Conservation (phyloP, 2,329 filamentous ascomycete species). For the Spiromastix sp. region DNA sequence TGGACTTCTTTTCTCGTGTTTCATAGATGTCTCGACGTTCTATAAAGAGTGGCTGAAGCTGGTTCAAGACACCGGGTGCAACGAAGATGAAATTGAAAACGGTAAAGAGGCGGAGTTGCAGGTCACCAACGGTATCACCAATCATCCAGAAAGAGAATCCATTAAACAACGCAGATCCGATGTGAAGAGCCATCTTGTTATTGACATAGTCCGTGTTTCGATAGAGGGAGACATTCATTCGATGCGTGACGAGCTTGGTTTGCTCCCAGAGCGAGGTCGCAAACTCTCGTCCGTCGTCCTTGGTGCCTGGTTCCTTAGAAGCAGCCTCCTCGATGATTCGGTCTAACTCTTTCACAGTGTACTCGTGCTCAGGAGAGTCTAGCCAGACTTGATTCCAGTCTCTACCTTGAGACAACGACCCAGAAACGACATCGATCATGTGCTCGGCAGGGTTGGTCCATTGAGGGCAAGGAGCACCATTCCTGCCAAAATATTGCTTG, state of each 20-base stretch:
- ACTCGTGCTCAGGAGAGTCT: slow-evolving; percentile 40
- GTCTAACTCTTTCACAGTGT: slow-evolving; percentile 53
- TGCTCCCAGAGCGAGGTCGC: slow-evolving; percentile 55
- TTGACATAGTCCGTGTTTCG: slow-evolving; percentile 58
- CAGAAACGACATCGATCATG: slow-evolving; percentile 52
- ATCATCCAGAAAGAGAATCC: slow-evolving; percentile 57
- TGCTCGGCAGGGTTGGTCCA: slow-evolving; percentile 66
- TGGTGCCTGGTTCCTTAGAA: slow-evolving; percentile 32
- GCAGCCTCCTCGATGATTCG: slow-evolving; percentile 43
- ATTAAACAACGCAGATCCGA: slow-evolving; percentile 40
- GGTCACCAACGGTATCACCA: slow-evolving; percentile 50
- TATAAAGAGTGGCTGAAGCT: slow-evolving; percentile 57
- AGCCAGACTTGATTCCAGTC: slow-evolving; percentile 47
- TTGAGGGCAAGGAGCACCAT: slow-evolving; percentile 50
- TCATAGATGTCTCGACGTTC: slow-evolving; percentile 60
- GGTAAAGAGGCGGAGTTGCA: slow-evolving; percentile 58
- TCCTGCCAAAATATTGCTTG: slow-evolving; percentile 52
- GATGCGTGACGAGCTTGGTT: slow-evolving; percentile 53
- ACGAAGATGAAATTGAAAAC: slow-evolving; percentile 57
- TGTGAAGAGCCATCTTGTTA: slow-evolving; percentile 51
- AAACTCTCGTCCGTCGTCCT: slow-evolving; percentile 45
- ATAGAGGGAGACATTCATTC: slow-evolving; percentile 55
- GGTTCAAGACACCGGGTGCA: slow-evolving; percentile 46
- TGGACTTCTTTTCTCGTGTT: slow-evolving; percentile 54
- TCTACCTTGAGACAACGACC: slow-evolving; percentile 46